Conservation (phyloP, 139 green algal genomes). For the Diplosphaera chodatii region DNA sequence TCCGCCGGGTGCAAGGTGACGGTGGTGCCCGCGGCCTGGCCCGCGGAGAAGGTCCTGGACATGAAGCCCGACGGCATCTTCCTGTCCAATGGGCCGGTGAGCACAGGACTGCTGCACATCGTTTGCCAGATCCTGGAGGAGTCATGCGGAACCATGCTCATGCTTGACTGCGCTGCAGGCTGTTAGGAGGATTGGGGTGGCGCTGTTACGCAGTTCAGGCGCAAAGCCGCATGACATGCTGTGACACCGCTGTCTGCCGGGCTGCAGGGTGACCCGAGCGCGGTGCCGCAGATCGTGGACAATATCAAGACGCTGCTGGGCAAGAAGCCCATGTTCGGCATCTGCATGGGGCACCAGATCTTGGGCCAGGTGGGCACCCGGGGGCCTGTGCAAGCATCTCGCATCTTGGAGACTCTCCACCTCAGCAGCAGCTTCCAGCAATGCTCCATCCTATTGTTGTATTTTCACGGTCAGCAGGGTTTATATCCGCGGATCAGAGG, state of each 20-base stretch:
- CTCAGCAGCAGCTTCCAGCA: too few species aligned
- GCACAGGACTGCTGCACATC: slow-evolving; percentile 9
- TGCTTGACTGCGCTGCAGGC: background rate
- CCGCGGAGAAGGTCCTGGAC: slow-evolving; percentile 84
- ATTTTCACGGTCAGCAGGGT: too few species aligned
- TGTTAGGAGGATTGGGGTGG: too few species aligned
- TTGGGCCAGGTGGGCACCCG: slow-evolving; percentile 55
- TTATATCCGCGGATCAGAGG: too few species aligned
- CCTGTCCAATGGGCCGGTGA: slow-evolving; percentile 90
- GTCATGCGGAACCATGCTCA: too few species aligned
- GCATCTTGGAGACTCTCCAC: too few species aligned
- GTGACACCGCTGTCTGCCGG: too few species aligned
- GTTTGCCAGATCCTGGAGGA: too few species aligned
- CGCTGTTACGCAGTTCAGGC: too few species aligned
- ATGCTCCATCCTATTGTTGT: too few species aligned
- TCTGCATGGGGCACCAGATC: slow-evolving; percentile 99
- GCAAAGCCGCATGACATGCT: too few species aligned
- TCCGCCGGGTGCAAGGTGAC: slow-evolving; percentile 91
- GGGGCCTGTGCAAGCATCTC: too few species aligned
- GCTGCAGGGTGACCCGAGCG: slow-evolving; percentile 87
- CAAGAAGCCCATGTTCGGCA: slow-evolving; percentile 96
- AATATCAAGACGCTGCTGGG: slow-evolving; percentile 87
- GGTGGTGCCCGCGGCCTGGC: slow-evolving; percentile 88
- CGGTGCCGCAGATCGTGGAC: slow-evolving; percentile 95
- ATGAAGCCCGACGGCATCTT: slow-evolving; percentile 98